Evolutionary conservation across 139 green algal genomes (phyloP), one percentile per base, ranked within the genome.

Genomic region (Gonium pectorale): DNA sequence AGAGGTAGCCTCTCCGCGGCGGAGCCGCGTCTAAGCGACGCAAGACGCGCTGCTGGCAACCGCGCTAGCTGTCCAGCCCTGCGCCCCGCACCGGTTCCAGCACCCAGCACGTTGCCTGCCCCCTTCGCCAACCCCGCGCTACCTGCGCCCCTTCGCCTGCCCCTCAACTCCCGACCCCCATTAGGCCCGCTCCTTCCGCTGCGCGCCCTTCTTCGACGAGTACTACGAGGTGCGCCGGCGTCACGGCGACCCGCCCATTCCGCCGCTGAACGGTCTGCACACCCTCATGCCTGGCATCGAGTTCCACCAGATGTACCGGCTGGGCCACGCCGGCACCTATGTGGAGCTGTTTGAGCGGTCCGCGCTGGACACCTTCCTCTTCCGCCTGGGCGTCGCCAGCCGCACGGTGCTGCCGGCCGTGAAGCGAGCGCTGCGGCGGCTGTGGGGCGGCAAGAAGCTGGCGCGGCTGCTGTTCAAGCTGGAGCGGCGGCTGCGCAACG

Each of bases 171-270:
- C 56, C 56, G 49, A 13, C 13, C 49, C 22, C 56, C 6, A 9
- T 11, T 51, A 80, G 72, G 27, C 62, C 43, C n/a, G 40, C 62
- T 15, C 24, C 4, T 74, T 84, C 19, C 62, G 62, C 6, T 84
- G 78, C 51, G 62, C 41, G 3, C 62, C 60, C 44, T 84, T 38
- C 33, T 67, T 74, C 33, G 21, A 24, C 5, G 64, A 72, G 38
- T 84, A 84, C 43, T 67, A 67, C 78, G 13, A 21, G 5, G 67
- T 72, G 43, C 78, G 64, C 27, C n/a, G 62, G 27, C 35, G 60
- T 13, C n/a, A 54, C 15, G 78, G 60, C 9, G 62, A 72, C n/a
- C 5, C 40, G 5, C 29, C n/a, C 35, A 41, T 72, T 29, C 5
- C 49, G 3, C 38, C 44, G 26, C 51, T 66, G n/a, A 11, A 62